These are phyloP conservation scores for Amanita pseudoporphyria DNA, from an alignment of 768 basidiomycete species.

Conservation along the genomic window DNA sequence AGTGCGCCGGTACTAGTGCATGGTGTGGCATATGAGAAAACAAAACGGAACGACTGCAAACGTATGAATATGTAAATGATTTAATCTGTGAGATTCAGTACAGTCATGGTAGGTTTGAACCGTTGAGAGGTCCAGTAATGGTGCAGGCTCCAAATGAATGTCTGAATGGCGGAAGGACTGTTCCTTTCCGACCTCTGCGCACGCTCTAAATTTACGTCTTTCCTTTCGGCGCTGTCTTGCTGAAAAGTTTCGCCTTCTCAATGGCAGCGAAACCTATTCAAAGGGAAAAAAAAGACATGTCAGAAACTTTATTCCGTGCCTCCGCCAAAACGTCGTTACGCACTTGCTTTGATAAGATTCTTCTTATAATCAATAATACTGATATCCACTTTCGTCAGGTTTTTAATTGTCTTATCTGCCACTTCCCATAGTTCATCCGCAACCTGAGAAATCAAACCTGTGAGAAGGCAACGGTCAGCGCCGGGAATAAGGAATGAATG, in stretches of 20 bases:
- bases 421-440: slow-evolving; percentile 99
- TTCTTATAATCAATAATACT: slow-evolving; percentile 92
- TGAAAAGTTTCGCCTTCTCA: slow-evolving; percentile 90
- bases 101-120: too few species aligned
- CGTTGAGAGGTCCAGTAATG: too few species aligned
- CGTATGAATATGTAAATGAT: too few species aligned
- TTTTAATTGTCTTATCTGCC: slow-evolving; percentile 85
- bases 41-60: too few species aligned
- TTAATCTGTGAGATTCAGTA: too few species aligned
- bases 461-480: not conserved
- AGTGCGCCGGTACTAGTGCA: too few species aligned
- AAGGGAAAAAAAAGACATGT: not conserved
- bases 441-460: slow-evolving; percentile 93
- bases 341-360: slow-evolving; percentile 72
- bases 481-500: not conserved
- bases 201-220: slow-evolving; percentile 35
- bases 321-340: slow-evolving; percentile 5
- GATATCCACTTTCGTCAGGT: slow-evolving; percentile 86
- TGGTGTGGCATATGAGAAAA: too few species aligned
- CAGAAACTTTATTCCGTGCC: not conserved
- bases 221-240: slow-evolving; percentile 69
- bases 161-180: not conserved
- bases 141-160: too few species aligned
- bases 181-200: not conserved
- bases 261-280: slow-evolving; percentile 66